Evolutionary conservation across 2,329 filamentous ascomycete species (phyloP).

Genomic region (Lasiodiplodia sp.): DNA sequence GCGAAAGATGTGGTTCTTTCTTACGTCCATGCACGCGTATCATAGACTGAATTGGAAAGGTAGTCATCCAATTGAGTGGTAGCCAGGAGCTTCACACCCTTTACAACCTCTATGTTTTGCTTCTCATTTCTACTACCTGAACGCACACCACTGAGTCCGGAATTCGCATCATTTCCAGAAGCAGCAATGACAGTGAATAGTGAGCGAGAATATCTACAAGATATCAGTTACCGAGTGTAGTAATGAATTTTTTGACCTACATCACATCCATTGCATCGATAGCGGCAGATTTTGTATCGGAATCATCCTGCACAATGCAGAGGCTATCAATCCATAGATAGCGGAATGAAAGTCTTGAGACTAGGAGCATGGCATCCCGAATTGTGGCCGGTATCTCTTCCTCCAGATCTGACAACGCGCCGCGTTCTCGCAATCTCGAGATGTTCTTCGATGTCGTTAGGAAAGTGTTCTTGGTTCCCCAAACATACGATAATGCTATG

Average conservation of each 20-base stretch:
- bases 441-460: not conserved
- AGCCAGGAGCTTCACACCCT: too few relatives aligned
- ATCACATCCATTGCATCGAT: too few relatives aligned
- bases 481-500: not conserved
- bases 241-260: too few relatives aligned
- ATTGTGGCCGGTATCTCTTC: not conserved
- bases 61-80: too few relatives aligned
- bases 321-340: slow-evolving; percentile 2
- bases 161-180: not conserved
- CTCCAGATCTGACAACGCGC: not conserved
- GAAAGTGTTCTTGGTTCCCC: not conserved
- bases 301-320: not conserved
- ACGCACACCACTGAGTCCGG: not conserved
- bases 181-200: not conserved
- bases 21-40: too few relatives aligned
- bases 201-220: not conserved
- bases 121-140: not conserved
- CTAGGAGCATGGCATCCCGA: not conserved
- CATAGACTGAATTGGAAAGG: too few relatives aligned
- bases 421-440: not conserved
- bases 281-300: too few relatives aligned
- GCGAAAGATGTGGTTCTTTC: too few relatives aligned
- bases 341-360: not conserved
- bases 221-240: not conserved
- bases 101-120: too few relatives aligned